A percentile compares a stretch with the other conserved stretches of the same genome.
These are phyloP conservation scores for Lachancea cidri DNA, from an alignment of 805 yeast species.

Conservation along the genomic window DNA sequence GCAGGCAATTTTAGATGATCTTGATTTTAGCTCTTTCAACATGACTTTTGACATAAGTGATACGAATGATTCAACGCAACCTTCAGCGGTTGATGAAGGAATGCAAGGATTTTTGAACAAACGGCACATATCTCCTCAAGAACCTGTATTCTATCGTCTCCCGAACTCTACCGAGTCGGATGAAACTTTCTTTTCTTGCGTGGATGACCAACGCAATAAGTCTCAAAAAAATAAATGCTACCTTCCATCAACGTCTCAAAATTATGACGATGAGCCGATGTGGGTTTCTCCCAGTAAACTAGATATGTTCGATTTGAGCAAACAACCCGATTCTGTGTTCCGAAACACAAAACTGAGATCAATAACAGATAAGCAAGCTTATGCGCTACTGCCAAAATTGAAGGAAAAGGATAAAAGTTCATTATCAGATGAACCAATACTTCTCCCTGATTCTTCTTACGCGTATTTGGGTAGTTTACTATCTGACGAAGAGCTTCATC, in stretches of 20 bases:
- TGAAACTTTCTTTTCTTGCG: conserved; percentile 9
- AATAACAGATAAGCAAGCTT: not conserved
- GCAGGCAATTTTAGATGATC: conserved; percentile 18
- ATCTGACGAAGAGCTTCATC: conserved; percentile 10
- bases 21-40: conserved; percentile 31
- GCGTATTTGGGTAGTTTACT: conserved; percentile 38
- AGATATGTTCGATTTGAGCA: conserved; percentile 19
- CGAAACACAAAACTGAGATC: not conserved
- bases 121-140: not conserved
- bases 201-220: not conserved
- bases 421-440: conserved; percentile 7
- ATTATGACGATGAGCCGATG: conserved; percentile 25
- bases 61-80: conserved; percentile 5
- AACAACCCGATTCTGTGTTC: conserved; percentile 5
- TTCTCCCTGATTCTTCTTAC: conserved; percentile 38
- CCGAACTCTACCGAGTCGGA: conserved; percentile 6
- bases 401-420: not conserved
- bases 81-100: conserved; percentile 4
- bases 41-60: conserved; percentile 26
- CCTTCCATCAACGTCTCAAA: not conserved
- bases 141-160: conserved; percentile 15
- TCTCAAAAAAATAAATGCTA: not conserved
- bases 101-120: conserved; percentile 7
- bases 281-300: conserved; percentile 34
- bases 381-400: not conserved